Base-by-base conservation (phyloP, 352 stramenopile genomes). In the Phytophthora ramorum region DNA sequence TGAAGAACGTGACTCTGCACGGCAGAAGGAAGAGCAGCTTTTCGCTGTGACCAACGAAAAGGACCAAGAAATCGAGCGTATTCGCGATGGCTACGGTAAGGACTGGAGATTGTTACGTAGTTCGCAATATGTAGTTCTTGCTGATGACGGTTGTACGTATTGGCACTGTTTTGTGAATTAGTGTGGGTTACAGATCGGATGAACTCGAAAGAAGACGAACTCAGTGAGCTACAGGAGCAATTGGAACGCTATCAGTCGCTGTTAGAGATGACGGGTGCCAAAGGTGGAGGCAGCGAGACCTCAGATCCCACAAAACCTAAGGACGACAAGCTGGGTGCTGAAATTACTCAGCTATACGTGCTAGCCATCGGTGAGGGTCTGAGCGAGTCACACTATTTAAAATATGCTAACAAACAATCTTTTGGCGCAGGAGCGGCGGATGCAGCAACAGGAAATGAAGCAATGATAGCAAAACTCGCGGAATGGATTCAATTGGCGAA, bases 161-260 rank as follows among this genome's bases (percentile, higher is more conserved):
- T 46, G 30, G 26, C 59, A 12, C 44, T 61, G 12, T 60, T 41
- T 38, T 55, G 58, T 45, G 28, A 17, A 20, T 37, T 63, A 95
- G 87, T 96, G 17, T 96, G 87, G 85, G 85, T 96, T 5, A 96
- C 87, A 20, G 85, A 94, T 54, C 84, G 87, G 0, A 96, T 96
- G 87, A 96, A 96, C 49, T 91, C 84, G 10, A 96, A 96, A 51
- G 87, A 96, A 61, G 87, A 96, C 53, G 87, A 96, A 59, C 50
- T 96, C 6, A 89, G 81, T 37, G 87, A 96, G 57, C 57, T 96
- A 8, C 87, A 96, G 48, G 87, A 96, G 37, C 87, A 96, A 47
- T 69, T 96, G 20, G 87, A 96, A 48, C 87, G 89, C 35, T 96
- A 93, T 49, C 85, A 96, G 50, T 83, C 81, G 8, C 68, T 96